Evolutionary conservation across 2,329 filamentous ascomycete genomes (phyloP).

Genomic region (Cladosporium sp.): DNA sequence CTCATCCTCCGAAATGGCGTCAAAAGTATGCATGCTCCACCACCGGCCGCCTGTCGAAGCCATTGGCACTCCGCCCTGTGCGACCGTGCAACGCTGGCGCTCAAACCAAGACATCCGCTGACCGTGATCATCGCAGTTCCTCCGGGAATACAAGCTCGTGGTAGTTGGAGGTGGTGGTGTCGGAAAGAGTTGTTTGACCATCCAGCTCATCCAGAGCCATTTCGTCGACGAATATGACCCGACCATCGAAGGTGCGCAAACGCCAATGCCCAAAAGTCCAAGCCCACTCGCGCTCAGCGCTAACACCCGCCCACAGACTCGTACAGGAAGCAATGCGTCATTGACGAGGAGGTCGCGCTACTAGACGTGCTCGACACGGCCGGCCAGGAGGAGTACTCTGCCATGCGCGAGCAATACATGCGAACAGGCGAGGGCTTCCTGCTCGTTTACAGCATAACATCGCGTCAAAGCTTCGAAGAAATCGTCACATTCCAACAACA

Average conservation of each 20-base stretch:
- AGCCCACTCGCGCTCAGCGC: slow-evolving; percentile 4
- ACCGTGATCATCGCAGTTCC: slow-evolving; percentile 36
- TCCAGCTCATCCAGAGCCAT: slow-evolving; percentile 76
- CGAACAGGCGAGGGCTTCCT: slow-evolving; percentile 96
- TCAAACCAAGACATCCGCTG: slow-evolving; percentile 16
- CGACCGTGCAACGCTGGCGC: slow-evolving; percentile 10
- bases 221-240: slow-evolving; percentile 99
- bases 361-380: slow-evolving; percentile 98
- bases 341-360: slow-evolving; percentile 95
- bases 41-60: slow-evolving; percentile 11
- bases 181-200: slow-evolving; percentile 98
- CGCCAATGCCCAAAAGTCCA: neutral
- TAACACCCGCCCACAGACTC: slow-evolving; percentile 62
- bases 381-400: slow-evolving; percentile 97
- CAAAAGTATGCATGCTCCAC: slow-evolving; percentile 26
- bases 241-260: slow-evolving; percentile 84
- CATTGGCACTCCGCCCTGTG: slow-evolving; percentile 12
- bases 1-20: slow-evolving; percentile 27
- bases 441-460: slow-evolving; percentile 97
- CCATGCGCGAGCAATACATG: slow-evolving; percentile 99
- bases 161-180: slow-evolving; percentile 98
- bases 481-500: slow-evolving; percentile 99
- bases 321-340: slow-evolving; percentile 99
- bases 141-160: slow-evolving; percentile 60
- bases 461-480: slow-evolving; percentile 94